Conservation (phyloP, 176 grass and related monocot species). For the Triticum turgidum region DNA sequence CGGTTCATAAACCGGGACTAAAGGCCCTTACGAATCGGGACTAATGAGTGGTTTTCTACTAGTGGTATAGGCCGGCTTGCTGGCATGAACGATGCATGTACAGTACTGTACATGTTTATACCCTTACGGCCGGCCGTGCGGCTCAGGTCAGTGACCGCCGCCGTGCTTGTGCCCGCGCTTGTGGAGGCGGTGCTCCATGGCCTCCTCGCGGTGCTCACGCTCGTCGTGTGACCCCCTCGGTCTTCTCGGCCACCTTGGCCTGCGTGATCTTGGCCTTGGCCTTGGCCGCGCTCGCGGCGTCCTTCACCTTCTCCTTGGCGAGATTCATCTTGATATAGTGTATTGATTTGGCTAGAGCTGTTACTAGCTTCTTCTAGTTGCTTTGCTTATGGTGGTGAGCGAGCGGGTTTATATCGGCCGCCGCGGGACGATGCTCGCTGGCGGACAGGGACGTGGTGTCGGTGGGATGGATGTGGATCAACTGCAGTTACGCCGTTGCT, state of each 20-base stretch:
- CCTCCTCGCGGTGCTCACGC: constrained; percentile 24
- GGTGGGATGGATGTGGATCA: background rate
- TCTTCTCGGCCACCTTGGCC: constrained; percentile 45
- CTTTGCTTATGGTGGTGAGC: background rate
- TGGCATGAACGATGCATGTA: background rate
- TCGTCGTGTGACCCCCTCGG: constrained; percentile 22
- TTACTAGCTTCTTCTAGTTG: background rate
- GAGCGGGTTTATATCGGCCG: background rate
- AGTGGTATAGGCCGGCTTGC: background rate
- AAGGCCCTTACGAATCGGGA: too few relatives aligned
- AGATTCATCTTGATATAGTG: background rate
- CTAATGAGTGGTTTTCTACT: too few relatives aligned
- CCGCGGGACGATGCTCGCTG: background rate
- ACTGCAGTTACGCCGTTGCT: background rate
- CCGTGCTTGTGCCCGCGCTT: background rate
- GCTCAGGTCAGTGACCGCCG: background rate
- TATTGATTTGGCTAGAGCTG: background rate
- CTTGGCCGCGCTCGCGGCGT: constrained; percentile 40
- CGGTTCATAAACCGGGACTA: too few relatives aligned
- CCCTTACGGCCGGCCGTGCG: background rate
- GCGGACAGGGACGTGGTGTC: background rate
- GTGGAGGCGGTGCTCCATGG: background rate
- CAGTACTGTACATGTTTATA: background rate
- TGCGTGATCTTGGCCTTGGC: constrained; percentile 45
- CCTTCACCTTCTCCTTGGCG: constrained; percentile 50